Evolutionary conservation across 441 rosid species (phyloP).

Genomic region (Croton laevigatus): DNA sequence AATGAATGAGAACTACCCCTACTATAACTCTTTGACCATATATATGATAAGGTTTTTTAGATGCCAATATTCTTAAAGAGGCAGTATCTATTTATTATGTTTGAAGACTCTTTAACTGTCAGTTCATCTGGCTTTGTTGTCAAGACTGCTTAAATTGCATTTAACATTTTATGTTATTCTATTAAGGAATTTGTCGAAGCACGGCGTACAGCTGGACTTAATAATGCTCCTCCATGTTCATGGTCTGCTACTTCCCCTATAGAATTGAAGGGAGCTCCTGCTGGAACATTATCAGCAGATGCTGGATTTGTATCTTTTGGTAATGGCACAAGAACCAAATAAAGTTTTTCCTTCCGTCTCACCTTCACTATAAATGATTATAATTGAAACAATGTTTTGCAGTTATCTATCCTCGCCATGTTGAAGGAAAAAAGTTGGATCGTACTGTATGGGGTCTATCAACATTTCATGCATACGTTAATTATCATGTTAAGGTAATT

Average conservation of each 20-base stretch:
- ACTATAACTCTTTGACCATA: not conserved
- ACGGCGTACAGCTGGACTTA: slow-evolving; percentile 74
- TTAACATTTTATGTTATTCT: slow-evolving; percentile 8
- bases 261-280: slow-evolving; percentile 70
- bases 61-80: not conserved
- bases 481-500: slow-evolving; percentile 89
- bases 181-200: slow-evolving; percentile 90
- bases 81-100: not conserved
- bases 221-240: slow-evolving; percentile 77
- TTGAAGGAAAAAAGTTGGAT: slow-evolving; percentile 81
- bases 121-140: not conserved
- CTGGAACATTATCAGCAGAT: slow-evolving; percentile 70
- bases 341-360: slow-evolving; percentile 1
- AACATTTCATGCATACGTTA: slow-evolving; percentile 92
- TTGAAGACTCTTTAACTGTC: not conserved
- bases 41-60: not conserved
- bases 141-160: slow-evolving; percentile 3
- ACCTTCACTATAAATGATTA: slow-evolving; percentile 14
- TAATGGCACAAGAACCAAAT: slow-evolving; percentile 31
- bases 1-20: not conserved
- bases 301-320: slow-evolving; percentile 97
- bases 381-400: slow-evolving; percentile 24
- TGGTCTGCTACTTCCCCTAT: slow-evolving; percentile 80
- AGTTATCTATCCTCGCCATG: slow-evolving; percentile 88
- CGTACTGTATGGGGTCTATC: slow-evolving; percentile 85